Base-by-base conservation (phyloP, 192 early-diverging fungal genomes). In the Coemansia asiatica region DNA sequence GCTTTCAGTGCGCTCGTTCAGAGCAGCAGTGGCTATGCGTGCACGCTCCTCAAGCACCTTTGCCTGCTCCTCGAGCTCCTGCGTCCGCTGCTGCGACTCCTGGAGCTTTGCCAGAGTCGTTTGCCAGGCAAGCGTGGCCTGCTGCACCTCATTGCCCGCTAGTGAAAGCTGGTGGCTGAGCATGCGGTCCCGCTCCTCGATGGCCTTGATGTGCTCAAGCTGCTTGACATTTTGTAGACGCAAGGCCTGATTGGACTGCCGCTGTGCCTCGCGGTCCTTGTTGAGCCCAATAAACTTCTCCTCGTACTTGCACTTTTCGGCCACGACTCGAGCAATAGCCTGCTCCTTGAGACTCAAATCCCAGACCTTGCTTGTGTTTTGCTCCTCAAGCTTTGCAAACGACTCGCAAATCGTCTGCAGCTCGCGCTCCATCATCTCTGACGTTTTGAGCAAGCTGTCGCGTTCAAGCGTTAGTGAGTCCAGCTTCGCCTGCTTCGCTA, bases 271-370 rank as follows among this genome's bases (percentile, higher is more conserved):
- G 57, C 79, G 89, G 51, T 91, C 86, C 71, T 90, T 89, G 44
- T 85, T 83, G 22, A 94, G 68, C 60, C 82, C 81, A 9, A 79
- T 83, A 51, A 90, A 94, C 65, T 94, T 98, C 16, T 94, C 90
- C 28, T 93, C 92, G 60, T 87, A 87, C 79, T 92, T 93, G 57
- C 87, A 84, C 81, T 88, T 93, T 72, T 98, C 94, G 10, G 90
- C 89, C n/a, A 89, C 63, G 2, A 94, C 75, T 47, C 89, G 88
- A 59, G 86, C 69, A 27, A 94, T 87, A 8, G 90, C 85, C 60
- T 94, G 91, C 71, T 94, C 90, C 78, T 91, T 93, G 46, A 87
- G 81, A 13, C 82, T 74, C 29, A 93, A 72, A 66, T 91, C 87
- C 61, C 94, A 85, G 4, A 94, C 90, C 60, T 91, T 91, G 60